These are phyloP conservation scores for Neurospora crassa DNA, from an alignment of 2,329 filamentous ascomycete genomes.

Conservation along the genomic window DNA sequence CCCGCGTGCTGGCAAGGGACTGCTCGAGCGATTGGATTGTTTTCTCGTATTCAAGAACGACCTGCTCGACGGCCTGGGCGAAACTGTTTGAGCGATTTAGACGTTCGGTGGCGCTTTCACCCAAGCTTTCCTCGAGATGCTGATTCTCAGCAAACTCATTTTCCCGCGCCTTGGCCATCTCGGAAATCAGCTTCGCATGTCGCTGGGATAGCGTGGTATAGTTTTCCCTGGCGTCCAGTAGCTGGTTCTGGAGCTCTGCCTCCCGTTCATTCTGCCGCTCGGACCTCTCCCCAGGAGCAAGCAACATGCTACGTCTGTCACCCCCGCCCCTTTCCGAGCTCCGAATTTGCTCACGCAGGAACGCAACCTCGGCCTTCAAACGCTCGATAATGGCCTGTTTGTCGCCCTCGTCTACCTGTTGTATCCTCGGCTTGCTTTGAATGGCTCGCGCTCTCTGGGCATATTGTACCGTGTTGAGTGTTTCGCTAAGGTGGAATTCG, in stretches of 20 bases:
- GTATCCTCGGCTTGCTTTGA: constrained; percentile 94
- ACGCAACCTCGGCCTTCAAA: constrained; percentile 85
- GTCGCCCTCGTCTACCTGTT: constrained; percentile 86
- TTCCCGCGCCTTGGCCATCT: constrained; percentile 80
- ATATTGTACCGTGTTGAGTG: constrained; percentile 94
- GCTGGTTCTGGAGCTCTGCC: constrained; percentile 82
- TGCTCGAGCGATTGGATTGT: constrained; percentile 91
- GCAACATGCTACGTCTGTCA: constrained; percentile 37
- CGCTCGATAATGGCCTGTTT: constrained; percentile 91
- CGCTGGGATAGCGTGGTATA: constrained; percentile 85
- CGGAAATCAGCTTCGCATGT: constrained; percentile 90
- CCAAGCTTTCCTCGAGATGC: constrained; percentile 50
- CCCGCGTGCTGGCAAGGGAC: constrained; percentile 79
- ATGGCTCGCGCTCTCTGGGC: constrained; percentile 92
- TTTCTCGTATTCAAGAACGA: constrained; percentile 96
- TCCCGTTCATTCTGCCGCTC: constrained; percentile 80
- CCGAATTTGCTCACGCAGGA: constrained; percentile 86
- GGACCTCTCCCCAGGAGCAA: constrained; percentile 55
- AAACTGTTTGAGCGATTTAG: constrained; percentile 94
- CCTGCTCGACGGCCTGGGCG: constrained; percentile 88
- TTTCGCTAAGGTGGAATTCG: constrained; percentile 95
- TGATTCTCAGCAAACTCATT: constrained; percentile 52
- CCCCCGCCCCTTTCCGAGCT: constrained; percentile 60
- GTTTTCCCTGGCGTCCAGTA: constrained; percentile 88
- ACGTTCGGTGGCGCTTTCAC: constrained; percentile 74